Conservation (phyloP, 2,329 filamentous ascomycete species). For the Cercospora sp. region DNA sequence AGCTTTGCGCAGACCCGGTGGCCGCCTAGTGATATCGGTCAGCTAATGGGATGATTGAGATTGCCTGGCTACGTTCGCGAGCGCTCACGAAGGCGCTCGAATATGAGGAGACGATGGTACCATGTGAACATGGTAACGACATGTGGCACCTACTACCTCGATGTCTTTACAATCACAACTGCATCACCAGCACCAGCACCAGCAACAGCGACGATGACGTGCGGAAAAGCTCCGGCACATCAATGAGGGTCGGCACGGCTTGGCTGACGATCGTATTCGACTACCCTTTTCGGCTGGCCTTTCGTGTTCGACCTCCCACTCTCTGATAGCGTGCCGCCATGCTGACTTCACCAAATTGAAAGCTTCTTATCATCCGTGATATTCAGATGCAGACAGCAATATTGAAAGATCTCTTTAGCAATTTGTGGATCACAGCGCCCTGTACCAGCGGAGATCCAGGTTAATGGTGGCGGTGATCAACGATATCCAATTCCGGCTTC, state of each 20-base stretch:
- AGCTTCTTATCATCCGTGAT: background rate
- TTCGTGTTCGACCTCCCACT: background rate
- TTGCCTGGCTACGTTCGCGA: background rate
- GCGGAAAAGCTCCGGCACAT: background rate
- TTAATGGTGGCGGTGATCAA: background rate
- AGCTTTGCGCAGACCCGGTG: conserved; percentile 96
- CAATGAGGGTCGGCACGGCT: background rate
- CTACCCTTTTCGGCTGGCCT: background rate
- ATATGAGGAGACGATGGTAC: background rate
- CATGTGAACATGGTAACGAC: background rate
- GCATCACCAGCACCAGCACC: background rate
- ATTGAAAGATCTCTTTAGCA: background rate
- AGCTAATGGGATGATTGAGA: conserved; percentile 77
- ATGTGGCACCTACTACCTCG: background rate
- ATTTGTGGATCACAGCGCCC: background rate
- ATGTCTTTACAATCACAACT: background rate
- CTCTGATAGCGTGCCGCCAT: background rate
- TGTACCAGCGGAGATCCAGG: background rate
- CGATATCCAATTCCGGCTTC: background rate
- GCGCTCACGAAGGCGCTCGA: background rate
- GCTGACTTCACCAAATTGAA: background rate
- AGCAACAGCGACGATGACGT: background rate
- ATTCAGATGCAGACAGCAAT: background rate
- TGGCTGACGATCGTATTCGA: conserved; percentile 8
- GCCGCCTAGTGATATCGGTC: conserved; percentile 87